Evolutionary conservation across 352 stramenopile genomes (phyloP), one percentile per base, ranked within the genome.

Genomic region (Phytopythium boreale): DNA sequence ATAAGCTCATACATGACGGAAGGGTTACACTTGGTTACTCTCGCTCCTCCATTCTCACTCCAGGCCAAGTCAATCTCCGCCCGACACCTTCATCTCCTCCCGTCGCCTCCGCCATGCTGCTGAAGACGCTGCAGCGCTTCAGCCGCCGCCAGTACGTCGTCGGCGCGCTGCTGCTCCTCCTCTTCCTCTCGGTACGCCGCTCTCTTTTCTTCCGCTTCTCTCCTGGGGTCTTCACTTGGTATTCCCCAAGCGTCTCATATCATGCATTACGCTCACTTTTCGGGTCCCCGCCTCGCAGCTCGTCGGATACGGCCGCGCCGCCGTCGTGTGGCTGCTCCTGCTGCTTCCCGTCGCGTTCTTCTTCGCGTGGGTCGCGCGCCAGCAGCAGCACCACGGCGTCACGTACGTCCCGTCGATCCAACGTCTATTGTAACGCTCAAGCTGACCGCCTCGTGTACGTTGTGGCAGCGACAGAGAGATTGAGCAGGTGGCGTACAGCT

Each of bases 401-500:
- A 85, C 76, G 76, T 85, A 79, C 63, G 73, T 61, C 6, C 29
- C 17, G 10, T 6, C 43, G 20, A 17, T 46, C 26, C n/a, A 29
- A 17, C 46, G 11, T 3, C 19, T 52, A 43, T 47, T 50, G 17
- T 19, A 53, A 4, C 17, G 8, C 4, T 56, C 41, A 56, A 55
- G 31, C 27, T 50, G 4, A 59, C 46, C 49, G 29, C 22, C 44
- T 36, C 46, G 49, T 58, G 34, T 7, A n/a, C 31, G 31, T n/a
- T 60, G n/a, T 37, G 24, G 29, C 59, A 91, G 82, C 53, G 82
- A 89, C 58, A 68, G 74, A 14, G 82, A 91, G 64, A 67, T 88
- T 49, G 72, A 77, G 61, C 82, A 91, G 69, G 63, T 93, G 14
- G 19, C 80, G n/a, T 62, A 73, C 60, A 80, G 67, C 27, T 91